Evolutionary conservation across 225 moss, liverwort and hornwort genomes (phyloP).

Genomic region (Straminergon stramineum): DNA sequence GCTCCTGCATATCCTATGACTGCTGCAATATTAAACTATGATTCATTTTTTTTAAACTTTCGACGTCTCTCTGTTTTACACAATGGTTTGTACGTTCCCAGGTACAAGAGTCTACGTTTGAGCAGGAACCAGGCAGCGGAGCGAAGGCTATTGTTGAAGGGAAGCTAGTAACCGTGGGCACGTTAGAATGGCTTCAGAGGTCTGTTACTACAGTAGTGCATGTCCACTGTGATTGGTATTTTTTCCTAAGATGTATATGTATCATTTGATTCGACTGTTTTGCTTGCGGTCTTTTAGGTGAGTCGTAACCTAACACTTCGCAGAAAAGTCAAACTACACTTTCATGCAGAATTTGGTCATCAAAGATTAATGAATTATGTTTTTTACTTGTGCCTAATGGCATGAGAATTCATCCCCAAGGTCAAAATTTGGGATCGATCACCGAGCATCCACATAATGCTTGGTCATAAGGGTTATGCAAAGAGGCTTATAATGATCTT

Average conservation of each 20-base stretch:
- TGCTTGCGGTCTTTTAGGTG: not conserved
- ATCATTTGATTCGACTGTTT: not conserved
- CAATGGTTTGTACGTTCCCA: conserved; percentile 4
- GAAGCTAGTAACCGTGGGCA: conserved; percentile 79
- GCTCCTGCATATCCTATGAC: not conserved
- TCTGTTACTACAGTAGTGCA: not conserved
- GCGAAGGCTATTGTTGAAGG: conserved; percentile 91
- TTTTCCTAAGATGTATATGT: not conserved
- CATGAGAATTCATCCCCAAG: not conserved
- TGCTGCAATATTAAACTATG: not conserved
- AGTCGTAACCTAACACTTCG: not conserved
- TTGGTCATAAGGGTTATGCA: not conserved
- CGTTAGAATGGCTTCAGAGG: conserved; percentile 92
- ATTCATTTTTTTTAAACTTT: not conserved
- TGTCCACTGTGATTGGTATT: not conserved
- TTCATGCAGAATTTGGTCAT: not conserved
- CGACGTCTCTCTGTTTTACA: not conserved
- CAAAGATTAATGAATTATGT: not conserved
- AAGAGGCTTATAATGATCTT: not conserved
- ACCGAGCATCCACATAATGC: not conserved
- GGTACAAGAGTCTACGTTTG: conserved; percentile 87
- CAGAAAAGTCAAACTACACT: not conserved
- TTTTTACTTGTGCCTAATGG: not conserved
- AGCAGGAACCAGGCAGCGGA: conserved; percentile 99
- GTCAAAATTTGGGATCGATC: not conserved